phyloP scores from a whole-genome alignment of 352 stramenopile genomes.

The Globisporangium nagaii region DNA sequence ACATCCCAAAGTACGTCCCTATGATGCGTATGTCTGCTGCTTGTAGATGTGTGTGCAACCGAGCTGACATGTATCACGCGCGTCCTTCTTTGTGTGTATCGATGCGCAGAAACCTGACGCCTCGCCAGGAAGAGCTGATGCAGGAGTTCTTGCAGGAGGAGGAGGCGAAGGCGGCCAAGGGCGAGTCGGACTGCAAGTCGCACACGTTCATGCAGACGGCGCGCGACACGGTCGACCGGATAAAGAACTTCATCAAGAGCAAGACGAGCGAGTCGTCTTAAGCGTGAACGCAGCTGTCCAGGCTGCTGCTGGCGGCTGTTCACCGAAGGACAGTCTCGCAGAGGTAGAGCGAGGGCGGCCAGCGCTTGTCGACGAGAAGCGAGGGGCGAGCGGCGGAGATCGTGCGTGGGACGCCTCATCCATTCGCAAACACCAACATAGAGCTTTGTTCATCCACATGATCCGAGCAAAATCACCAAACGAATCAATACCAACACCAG shows the following conservation, averaged over 20 bases:
- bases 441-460: slow-evolving; percentile 6
- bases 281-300: not conserved
- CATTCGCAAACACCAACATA: slow-evolving; percentile 4
- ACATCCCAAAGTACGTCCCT: slow-evolving; percentile 89
- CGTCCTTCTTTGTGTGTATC: slow-evolving; percentile 6
- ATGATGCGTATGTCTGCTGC: not conserved
- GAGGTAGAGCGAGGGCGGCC: no score
- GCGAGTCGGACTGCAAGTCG: slow-evolving; percentile 75
- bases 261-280: slow-evolving; percentile 22
- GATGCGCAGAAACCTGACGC: slow-evolving; percentile 72
- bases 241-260: slow-evolving; percentile 87
- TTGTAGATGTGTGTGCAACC: no score
- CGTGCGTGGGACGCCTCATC: no score
- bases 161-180: slow-evolving; percentile 53
- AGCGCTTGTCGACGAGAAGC: no score
- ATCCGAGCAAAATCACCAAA: not conserved
- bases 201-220: slow-evolving; percentile 79
- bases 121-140: slow-evolving; percentile 94
- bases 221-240: slow-evolving; percentile 78
- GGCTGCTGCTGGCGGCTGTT: no score
- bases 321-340: no score
- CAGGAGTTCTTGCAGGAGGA: slow-evolving; percentile 93
- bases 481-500: not conserved
- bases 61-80: no score
- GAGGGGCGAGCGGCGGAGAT: no score